These are phyloP conservation scores for Dalbergia oliveri DNA, from an alignment of 306 rosid genomes.

Conservation along the genomic window DNA sequence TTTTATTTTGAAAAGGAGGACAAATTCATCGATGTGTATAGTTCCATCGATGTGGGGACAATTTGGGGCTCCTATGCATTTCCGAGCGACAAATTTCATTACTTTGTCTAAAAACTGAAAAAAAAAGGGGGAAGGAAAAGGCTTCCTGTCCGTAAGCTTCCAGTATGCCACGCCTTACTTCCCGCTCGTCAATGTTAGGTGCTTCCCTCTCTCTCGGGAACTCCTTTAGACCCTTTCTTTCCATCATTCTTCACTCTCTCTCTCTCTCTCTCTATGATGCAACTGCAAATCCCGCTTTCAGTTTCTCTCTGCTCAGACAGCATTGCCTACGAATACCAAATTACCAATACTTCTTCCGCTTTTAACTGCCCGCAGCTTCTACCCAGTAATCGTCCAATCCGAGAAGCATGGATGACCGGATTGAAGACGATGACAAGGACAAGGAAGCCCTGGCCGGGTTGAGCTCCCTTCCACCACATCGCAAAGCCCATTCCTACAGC, in stretches of 20 bases:
- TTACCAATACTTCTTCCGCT: not conserved
- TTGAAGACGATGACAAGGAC: slow-evolving; percentile 77
- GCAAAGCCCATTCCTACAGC: slow-evolving; percentile 88
- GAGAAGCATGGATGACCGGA: slow-evolving; percentile 63
- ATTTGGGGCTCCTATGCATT: too few species aligned
- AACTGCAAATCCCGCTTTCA: slow-evolving; percentile 29
- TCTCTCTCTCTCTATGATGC: slow-evolving; percentile 33
- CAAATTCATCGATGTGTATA: too few species aligned
- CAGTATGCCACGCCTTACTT: slow-evolving; percentile 53
- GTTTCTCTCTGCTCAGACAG: slow-evolving; percentile 10
- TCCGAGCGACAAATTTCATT: too few species aligned
- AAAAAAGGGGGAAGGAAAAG: not conserved
- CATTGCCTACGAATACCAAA: not conserved
- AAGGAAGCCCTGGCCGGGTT: slow-evolving; percentile 68
- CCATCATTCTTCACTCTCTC: slow-evolving; percentile 37
- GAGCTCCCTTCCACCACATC: slow-evolving; percentile 67
- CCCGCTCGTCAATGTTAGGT: slow-evolving; percentile 46
- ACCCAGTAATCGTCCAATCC: not conserved
- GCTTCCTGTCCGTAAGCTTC: slow-evolving; percentile 53
- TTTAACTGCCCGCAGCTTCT: not conserved
- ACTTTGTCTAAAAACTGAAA: too few species aligned
- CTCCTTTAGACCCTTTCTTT: slow-evolving; percentile 50
- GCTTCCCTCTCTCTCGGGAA: slow-evolving; percentile 51
- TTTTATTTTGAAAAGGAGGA: too few species aligned
- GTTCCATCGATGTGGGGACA: too few species aligned